phyloP scores from a whole-genome alignment of 345 rosid genomes.

The Adansonia digitata region DNA sequence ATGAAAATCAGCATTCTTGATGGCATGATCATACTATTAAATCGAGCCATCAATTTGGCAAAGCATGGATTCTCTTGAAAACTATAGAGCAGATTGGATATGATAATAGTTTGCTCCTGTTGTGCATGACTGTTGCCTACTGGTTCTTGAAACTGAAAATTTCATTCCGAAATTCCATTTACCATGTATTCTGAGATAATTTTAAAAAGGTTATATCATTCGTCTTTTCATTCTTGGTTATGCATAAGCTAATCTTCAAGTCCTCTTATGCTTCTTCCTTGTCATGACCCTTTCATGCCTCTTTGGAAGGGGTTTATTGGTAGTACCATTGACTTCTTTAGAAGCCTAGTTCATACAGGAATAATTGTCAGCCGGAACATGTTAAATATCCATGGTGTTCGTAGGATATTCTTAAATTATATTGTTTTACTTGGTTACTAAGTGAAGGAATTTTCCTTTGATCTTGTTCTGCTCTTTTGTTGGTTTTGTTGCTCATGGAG shows the following conservation, averaged over 20 bases:
- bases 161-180: background rate
- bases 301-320: background rate
- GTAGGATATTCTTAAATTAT: background rate
- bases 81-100: background rate
- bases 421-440: background rate
- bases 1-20: background rate
- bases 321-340: background rate
- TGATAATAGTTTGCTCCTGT: background rate
- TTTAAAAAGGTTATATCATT: background rate
- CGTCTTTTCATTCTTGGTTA: background rate
- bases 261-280: background rate
- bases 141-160: background rate
- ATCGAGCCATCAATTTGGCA: background rate
- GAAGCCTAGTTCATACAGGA: background rate
- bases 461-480: background rate
- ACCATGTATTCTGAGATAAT: background rate
- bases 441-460: background rate
- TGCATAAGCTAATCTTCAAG: background rate
- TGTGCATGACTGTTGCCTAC: background rate
- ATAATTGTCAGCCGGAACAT: background rate
- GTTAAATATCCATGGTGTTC: background rate
- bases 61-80: background rate
- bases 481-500: background rate
- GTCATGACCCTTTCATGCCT: background rate
- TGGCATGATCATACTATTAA: background rate